Conservation (phyloP, 192 early-diverging fungal species). For the Gonapodya sp. region DNA sequence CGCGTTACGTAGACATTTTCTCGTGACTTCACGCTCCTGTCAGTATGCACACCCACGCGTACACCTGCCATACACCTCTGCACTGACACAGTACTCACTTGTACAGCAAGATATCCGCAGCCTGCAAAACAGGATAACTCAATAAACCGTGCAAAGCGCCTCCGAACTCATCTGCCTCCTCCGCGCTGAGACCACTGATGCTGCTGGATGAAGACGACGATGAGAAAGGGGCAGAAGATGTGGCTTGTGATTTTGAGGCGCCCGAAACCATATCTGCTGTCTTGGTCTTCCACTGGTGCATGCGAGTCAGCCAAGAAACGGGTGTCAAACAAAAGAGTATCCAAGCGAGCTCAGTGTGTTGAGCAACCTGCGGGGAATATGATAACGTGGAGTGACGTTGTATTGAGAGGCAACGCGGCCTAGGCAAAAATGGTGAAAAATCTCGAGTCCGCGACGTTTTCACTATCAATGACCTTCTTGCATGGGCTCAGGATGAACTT, state of each 20-base stretch:
- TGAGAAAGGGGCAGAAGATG: not conserved
- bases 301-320: conserved; percentile 77
- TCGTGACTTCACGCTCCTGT: too few relatives aligned
- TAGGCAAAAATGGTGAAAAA: too few relatives aligned
- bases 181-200: not conserved
- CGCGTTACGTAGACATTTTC: too few relatives aligned
- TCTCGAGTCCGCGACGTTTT: too few relatives aligned
- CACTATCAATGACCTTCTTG: too few relatives aligned
- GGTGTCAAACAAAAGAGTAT: conserved; percentile 77
- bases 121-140: conserved; percentile 84
- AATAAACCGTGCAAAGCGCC: conserved; percentile 56
- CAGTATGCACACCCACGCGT: too few relatives aligned
- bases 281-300: conserved; percentile 91
- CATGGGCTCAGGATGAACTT: too few relatives aligned
- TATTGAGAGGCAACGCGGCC: too few relatives aligned
- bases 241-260: not conserved
- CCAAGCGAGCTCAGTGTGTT: conserved; percentile 78
- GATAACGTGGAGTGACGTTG: too few relatives aligned
- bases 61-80: too few relatives aligned
- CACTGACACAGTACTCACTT: conserved; percentile 31
- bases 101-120: conserved; percentile 86
- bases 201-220: too few relatives aligned
- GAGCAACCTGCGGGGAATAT: conserved; percentile 7
- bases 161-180: not conserved
- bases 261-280: not conserved